Evolutionary conservation across 2,329 filamentous ascomycete genomes (phyloP).

Genomic region (Fusarium sp.): DNA sequence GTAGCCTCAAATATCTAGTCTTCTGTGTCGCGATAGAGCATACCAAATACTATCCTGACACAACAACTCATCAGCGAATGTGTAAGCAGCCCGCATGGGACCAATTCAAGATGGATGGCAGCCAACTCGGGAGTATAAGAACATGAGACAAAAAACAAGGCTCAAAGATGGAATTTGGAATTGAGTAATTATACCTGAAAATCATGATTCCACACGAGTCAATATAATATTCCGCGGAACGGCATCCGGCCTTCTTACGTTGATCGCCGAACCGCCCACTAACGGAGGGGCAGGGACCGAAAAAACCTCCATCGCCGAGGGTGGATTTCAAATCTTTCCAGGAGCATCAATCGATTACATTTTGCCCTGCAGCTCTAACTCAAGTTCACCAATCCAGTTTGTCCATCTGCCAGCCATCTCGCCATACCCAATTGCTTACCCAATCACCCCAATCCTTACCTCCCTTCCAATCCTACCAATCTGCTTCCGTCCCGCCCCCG

Average conservation of each 20-base stretch:
- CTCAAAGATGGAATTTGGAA: not conserved
- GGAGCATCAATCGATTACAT: not conserved
- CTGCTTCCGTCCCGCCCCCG: constrained; percentile 18
- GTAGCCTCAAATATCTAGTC: not conserved
- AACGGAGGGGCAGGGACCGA: constrained; percentile 25
- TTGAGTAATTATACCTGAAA: not conserved
- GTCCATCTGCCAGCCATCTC: not conserved
- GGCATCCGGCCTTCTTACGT: not conserved
- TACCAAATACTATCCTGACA: not conserved
- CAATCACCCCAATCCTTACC: constrained; percentile 30
- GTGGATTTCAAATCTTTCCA: constrained; percentile 43
- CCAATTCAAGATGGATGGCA: not conserved
- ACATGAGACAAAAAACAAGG: not conserved
- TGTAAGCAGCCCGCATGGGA: constrained; percentile 8
- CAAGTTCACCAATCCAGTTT: constrained; percentile 15
- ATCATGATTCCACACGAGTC: constrained; percentile 24
- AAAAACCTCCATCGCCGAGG: constrained; percentile 34
- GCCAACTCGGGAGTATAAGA: not conserved
- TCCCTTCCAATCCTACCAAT: constrained; percentile 18
- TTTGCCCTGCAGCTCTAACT: constrained; percentile 24
- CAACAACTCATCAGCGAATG: not conserved
- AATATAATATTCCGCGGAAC: not conserved
- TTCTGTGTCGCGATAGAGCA: not conserved
- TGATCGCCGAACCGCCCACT: constrained; percentile 14
- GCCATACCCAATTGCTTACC: constrained; percentile 37